phyloP scores from a whole-genome alignment of 805 yeast genomes.

The Yarrowia deformans region DNA sequence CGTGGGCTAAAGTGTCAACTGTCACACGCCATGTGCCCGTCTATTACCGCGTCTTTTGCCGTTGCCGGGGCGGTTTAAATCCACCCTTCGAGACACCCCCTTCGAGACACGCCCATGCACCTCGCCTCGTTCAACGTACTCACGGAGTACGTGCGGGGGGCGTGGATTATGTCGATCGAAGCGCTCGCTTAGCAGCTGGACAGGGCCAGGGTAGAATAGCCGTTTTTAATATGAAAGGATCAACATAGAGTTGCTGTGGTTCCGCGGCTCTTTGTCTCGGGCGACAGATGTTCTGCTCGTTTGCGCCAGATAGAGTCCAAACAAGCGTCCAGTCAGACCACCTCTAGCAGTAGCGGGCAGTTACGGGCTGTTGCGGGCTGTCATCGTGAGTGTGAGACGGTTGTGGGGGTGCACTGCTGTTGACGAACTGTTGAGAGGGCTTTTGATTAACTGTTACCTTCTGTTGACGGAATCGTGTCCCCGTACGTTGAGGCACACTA shows the following conservation, averaged over 20 bases:
- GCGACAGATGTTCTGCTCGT: neutral
- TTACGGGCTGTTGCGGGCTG: too few relatives aligned
- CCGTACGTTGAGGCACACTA: too few relatives aligned
- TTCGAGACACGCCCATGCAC: neutral
- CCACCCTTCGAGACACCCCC: too few relatives aligned
- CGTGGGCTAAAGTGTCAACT: too few relatives aligned
- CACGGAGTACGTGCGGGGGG: too few relatives aligned
- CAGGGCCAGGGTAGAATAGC: conserved; percentile 9
- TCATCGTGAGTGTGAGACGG: too few relatives aligned
- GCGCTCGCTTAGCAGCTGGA: neutral
- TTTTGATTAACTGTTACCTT: too few relatives aligned
- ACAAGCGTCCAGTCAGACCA: neutral
- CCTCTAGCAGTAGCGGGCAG: neutral
- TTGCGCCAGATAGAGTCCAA: neutral
- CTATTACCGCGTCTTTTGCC: neutral
- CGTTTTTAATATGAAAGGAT: conserved; percentile 4
- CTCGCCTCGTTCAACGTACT: neutral
- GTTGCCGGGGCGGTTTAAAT: too few relatives aligned
- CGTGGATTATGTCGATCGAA: conserved; percentile 9
- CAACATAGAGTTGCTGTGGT: neutral
- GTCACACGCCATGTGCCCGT: neutral
- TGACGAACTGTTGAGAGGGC: too few relatives aligned
- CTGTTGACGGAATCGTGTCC: too few relatives aligned
- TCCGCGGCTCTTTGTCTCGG: too few relatives aligned
- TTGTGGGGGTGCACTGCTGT: too few relatives aligned